These are phyloP conservation scores for Diaporthe eres DNA, from an alignment of 2,329 filamentous ascomycete species.

Conservation along the genomic window DNA sequence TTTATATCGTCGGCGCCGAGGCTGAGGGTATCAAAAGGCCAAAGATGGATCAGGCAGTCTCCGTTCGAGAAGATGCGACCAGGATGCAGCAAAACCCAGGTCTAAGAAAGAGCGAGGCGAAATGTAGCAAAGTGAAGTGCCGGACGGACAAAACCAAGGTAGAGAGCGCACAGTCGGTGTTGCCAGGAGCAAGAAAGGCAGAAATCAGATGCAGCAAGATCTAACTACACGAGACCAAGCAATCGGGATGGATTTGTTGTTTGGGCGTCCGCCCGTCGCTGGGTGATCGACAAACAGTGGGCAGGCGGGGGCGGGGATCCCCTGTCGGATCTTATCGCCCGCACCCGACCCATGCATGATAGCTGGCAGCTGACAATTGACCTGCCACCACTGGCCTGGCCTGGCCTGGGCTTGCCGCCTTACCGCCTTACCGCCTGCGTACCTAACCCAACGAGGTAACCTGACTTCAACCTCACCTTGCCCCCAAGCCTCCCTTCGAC, in stretches of 20 bases:
- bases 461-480: background rate
- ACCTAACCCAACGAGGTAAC: background rate
- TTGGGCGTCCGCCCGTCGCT: background rate
- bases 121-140: background rate
- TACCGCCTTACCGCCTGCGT: background rate
- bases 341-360: background rate
- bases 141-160: background rate
- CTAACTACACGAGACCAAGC: background rate
- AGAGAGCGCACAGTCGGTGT: background rate
- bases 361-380: slow-evolving; percentile 19
- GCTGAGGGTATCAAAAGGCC: background rate
- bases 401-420: too few relatives aligned
- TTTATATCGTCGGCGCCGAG: background rate
- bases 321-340: slow-evolving; percentile 21
- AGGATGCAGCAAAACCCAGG: background rate
- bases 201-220: background rate
- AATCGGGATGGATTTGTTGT: slow-evolving; percentile 14
- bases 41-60: background rate
- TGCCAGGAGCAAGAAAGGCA: background rate
- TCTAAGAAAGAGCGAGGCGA: background rate
- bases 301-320: slow-evolving; percentile 20
- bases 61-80: background rate
- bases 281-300: slow-evolving; percentile 23
- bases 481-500: background rate
- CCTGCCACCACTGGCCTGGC: background rate